These are phyloP conservation scores for Cladophialophora psammophila DNA, from an alignment of 2,329 filamentous ascomycete genomes.

Conservation along the genomic window DNA sequence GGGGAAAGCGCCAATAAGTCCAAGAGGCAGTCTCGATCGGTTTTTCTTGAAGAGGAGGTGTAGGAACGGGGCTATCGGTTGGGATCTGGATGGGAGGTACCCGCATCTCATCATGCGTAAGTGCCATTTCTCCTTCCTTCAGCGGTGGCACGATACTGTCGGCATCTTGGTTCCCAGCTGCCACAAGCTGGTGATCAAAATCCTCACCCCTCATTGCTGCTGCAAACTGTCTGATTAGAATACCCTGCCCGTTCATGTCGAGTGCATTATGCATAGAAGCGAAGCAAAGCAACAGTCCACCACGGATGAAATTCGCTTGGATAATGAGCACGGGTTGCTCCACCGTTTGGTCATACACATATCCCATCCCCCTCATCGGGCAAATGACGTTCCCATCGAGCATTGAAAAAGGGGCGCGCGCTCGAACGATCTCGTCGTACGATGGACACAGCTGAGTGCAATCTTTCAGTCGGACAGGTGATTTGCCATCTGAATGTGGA, in stretches of 20 bases:
- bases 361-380: conserved; percentile 40
- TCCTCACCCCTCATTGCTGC: conserved; percentile 8
- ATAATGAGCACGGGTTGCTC: conserved; percentile 40
- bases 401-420: conserved; percentile 43
- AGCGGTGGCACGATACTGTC: conserved; percentile 21
- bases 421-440: conserved; percentile 36
- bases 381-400: conserved; percentile 44
- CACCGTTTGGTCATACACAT: conserved; percentile 34
- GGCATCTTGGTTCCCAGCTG: conserved; percentile 19
- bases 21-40: conserved; percentile 8
- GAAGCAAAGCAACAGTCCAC: conserved; percentile 41
- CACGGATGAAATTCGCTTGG: conserved; percentile 41
- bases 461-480: conserved; percentile 37
- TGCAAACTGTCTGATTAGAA: conserved; percentile 25
- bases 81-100: conserved; percentile 6
- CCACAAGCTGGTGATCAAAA: conserved; percentile 16
- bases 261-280: conserved; percentile 43
- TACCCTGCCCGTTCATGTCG: conserved; percentile 34
- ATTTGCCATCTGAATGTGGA: conserved; percentile 28
- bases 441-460: conserved; percentile 32
- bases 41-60: neutral
- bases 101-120: conserved; percentile 14
- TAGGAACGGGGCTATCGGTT: neutral
- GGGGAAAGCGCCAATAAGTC: conserved; percentile 18
- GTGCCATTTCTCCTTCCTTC: conserved; percentile 13